Evolutionary conservation across 1,284 basidiomycete genomes (phyloP), one percentile per base, ranked within the genome.

Genomic region (Athelia psychrophila): DNA sequence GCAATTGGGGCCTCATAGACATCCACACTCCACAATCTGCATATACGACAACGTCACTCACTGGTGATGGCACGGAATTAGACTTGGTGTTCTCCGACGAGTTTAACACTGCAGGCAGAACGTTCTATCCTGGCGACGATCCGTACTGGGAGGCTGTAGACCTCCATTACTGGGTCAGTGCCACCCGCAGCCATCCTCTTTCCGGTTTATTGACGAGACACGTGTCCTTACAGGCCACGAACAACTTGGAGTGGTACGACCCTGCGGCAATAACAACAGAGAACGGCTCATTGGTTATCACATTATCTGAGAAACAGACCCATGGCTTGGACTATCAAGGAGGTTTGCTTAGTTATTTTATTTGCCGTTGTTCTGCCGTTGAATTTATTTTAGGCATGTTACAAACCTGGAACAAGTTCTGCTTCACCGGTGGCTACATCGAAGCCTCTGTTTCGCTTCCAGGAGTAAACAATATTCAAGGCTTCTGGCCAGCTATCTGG

Each of bases 111-210:
- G 86, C 87, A 22, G 86, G 77, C 1, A 70, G 90, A 49, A 78
- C 84, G 0, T 91, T 91, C 63, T 90, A 81, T 68, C 75, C 79
- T 16, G 80, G 81, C 35, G 78, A 83, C 54, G 84, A 87, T 64
- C 83, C 85, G 3, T 86, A 85, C 60, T 91, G 88, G 89, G 88
- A 91, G 64, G 88, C 87, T 4, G 84, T 68, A 10, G 74, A 83
- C 63, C 63, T 84, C 32, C 79, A 84, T 56, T 73, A 74, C 49
- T 72, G 70, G 70, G 90, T 68, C 84, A 86, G 66, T 88, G 33
- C 33, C 81, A n/a, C n/a, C n/a, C n/a, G n/a, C n/a, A n/a, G n/a
- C n/a, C 64, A 78, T 87, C 45, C 57, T 55, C 10, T 12, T 35
- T 12, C 33, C 33, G n/a, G 10, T 35, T 35, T 35, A n/a, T 4